A percentile compares a stretch with the other conserved stretches of the same genome.
These are phyloP conservation scores for Diaporthe eres DNA, from an alignment of 2,329 filamentous ascomycete genomes.

Conservation along the genomic window DNA sequence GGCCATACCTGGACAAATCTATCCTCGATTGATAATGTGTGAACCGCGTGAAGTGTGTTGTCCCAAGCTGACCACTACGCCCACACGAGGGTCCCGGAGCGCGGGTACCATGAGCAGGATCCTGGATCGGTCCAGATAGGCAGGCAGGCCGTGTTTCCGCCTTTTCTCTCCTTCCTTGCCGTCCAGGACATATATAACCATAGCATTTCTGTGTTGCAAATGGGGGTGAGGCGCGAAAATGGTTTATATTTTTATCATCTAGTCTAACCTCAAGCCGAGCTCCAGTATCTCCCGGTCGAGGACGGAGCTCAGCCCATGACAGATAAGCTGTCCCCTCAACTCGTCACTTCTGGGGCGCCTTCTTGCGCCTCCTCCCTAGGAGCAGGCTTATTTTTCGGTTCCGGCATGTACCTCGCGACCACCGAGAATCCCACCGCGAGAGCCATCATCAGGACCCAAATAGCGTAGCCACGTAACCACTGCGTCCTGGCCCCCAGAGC, in stretches of 20 bases:
- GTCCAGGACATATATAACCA: not conserved
- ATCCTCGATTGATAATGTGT: too few relatives aligned
- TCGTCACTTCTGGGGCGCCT: not conserved
- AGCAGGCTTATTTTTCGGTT: constrained; percentile 47
- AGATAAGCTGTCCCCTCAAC: not conserved
- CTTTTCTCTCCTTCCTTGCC: too few relatives aligned
- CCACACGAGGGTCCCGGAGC: not conserved
- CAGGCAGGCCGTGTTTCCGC: not conserved
- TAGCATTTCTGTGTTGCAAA: not conserved
- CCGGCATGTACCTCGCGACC: constrained; percentile 53
- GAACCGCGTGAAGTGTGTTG: too few relatives aligned
- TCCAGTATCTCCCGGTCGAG: not conserved
- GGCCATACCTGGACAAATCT: too few relatives aligned
- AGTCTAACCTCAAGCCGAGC: not conserved
- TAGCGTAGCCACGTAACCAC: constrained; percentile 74
- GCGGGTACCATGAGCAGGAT: not conserved
- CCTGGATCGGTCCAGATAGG: not conserved
- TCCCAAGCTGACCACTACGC: not conserved
- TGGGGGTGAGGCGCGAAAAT: not conserved
- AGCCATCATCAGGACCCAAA: constrained; percentile 71
- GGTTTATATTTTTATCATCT: not conserved
- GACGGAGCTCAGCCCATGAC: not conserved
- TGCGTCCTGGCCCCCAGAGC: constrained; percentile 75
- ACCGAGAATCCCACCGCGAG: constrained; percentile 53
- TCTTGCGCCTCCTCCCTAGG: not conserved